Base-by-base conservation (phyloP, 2,329 filamentous ascomycete species). In the Pestalotiopsis sp. region DNA sequence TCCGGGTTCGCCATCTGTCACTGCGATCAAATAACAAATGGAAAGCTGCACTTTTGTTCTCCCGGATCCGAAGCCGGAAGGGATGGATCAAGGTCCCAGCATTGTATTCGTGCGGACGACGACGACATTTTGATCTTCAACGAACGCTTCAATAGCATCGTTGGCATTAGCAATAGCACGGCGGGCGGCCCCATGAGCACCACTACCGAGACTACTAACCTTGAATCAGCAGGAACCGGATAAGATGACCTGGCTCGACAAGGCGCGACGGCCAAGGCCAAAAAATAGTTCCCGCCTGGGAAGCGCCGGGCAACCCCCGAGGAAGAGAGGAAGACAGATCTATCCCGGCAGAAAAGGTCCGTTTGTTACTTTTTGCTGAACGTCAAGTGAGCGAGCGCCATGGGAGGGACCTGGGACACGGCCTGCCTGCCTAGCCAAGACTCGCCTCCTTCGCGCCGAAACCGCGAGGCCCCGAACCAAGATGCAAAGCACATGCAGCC, bases 111-210 rank as follows among this genome's bases (percentile, higher is more conserved):
- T 49, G 41, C 13, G 45, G 45, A 23, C 20, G 17, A 52, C 20
- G 20, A 52, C 6, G 23, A 52, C 17, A 52, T 52, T 52, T 39
- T 17, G 59, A 62, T 62, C 59, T 61, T 61, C 59, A 59, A 38
- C 45, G 20, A 49, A 23, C 45, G 9, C 45, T 52, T 52, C 27
- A 61, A 61, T 61, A 20, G 59, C 31, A 62, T 27, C 31, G 27
- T n/a, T n/a, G 59, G 25, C 31, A 62, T 62, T 62, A 62, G 36
- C 59, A 62, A 62, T 62, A 62, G 59, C 14, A 20, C 31, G 59
- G 13, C 20, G n/a, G 31, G 31, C 59, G 59, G 59, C 31, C 59
- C 31, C n/a, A 36, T 38, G n/a, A 12, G 20, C 23, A 25, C 12
- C n/a, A 25, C 56, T 36, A n/a, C n/a, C n/a, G n/a, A n/a, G n/a